Conservation (phyloP, 257 asterid genomes). For the Forsythia suspensa region DNA sequence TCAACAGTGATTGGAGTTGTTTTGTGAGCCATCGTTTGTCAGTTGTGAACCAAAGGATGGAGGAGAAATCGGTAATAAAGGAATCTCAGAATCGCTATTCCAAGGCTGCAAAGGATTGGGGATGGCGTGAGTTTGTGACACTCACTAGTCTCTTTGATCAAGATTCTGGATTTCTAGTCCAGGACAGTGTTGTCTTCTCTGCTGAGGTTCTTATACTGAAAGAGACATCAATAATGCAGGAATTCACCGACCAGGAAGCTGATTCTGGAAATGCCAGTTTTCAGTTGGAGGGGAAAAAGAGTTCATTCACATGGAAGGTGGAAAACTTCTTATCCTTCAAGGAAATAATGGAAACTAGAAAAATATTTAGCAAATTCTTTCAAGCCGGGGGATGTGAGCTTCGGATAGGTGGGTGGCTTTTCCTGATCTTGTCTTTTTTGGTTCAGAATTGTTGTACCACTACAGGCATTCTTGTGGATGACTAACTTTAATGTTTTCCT, state of each 20-base stretch:
- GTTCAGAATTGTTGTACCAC: neutral
- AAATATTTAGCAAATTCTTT: conserved; percentile 93
- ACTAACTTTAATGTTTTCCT: conserved; percentile 27
- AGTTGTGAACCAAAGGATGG: conserved; percentile 77
- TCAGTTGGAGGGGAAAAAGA: conserved; percentile 60
- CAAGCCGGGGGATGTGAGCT: conserved; percentile 99
- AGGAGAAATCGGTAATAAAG: conserved; percentile 88
- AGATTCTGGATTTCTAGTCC: conserved; percentile 95
- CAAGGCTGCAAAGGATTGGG: conserved; percentile 99
- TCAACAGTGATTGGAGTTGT: conserved; percentile 93
- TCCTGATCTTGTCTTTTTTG: conserved; percentile 17
- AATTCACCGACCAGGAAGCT: conserved; percentile 58
- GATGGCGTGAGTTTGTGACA: conserved; percentile 99
- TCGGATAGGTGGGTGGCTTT: conserved; percentile 83
- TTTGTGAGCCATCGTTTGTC: conserved; percentile 97
- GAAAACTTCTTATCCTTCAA: conserved; percentile 95
- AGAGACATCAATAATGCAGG: conserved; percentile 83
- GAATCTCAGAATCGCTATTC: conserved; percentile 99
- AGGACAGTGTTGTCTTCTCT: conserved; percentile 81
- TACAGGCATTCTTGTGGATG: conserved; percentile 27
- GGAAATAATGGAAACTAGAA: conserved; percentile 96
- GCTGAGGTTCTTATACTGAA: conserved; percentile 97
- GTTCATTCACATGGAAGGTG: conserved; percentile 97
- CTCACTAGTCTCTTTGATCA: conserved; percentile 98
- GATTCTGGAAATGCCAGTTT: conserved; percentile 49